Conservation (phyloP, 306 rosid genomes). For the Quercus alba region DNA sequence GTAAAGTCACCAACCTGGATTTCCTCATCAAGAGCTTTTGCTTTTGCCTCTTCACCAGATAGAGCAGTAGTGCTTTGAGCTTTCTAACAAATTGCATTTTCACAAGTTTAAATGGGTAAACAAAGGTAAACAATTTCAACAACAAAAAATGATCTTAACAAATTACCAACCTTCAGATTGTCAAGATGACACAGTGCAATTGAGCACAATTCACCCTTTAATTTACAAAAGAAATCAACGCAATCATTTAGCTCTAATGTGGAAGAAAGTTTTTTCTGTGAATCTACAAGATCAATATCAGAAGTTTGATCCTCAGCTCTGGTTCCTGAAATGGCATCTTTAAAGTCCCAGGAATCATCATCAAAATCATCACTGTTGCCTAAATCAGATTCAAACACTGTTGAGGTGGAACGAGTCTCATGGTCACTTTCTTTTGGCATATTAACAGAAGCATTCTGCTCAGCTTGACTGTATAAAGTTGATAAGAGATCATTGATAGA, state of each 20-base stretch:
- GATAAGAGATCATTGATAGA: constrained; percentile 72
- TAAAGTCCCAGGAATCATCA: constrained; percentile 74
- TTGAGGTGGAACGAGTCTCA: constrained; percentile 22
- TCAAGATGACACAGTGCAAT: constrained; percentile 50
- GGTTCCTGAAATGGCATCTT: constrained; percentile 51
- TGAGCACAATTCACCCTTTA: constrained; percentile 57
- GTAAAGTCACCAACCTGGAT: constrained; percentile 56
- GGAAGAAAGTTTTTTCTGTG: constrained; percentile 22
- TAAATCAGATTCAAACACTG: constrained; percentile 37
- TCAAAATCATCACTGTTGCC: constrained; percentile 43
- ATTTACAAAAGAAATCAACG: constrained; percentile 59
- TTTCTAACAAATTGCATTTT: constrained; percentile 43
- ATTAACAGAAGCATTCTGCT: constrained; percentile 38
- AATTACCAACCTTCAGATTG: constrained; percentile 57
- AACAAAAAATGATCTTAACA: constrained; percentile 10
- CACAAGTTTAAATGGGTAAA: constrained; percentile 22
- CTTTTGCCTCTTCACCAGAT: constrained; percentile 53
- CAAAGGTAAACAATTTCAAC: constrained; percentile 6
- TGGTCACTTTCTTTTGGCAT: constrained; percentile 45
- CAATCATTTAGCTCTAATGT: constrained; percentile 44
- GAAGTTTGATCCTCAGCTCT: constrained; percentile 29
- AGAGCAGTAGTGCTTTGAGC: constrained; percentile 39
- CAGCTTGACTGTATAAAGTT: constrained; percentile 75
- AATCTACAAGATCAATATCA: constrained; percentile 33
- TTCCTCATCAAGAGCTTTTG: constrained; percentile 50